phyloP scores from a whole-genome alignment of 306 rosid genomes.

The Ceratonia siliqua region DNA sequence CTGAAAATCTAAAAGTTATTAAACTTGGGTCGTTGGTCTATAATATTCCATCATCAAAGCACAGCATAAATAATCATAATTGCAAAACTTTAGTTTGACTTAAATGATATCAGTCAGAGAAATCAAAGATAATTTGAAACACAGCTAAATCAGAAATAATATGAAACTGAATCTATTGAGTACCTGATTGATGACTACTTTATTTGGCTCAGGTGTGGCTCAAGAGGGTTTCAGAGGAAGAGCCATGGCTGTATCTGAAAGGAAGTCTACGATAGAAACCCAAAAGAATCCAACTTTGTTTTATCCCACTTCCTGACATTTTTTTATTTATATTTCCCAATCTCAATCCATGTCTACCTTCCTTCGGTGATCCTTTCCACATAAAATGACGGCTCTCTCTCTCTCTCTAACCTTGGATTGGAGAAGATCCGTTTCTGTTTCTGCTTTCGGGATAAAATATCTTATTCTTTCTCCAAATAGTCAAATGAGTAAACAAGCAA shows the following conservation, averaged over 20 bases:
- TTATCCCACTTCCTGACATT: slow-evolving; percentile 31
- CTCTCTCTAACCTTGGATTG: slow-evolving; percentile 32
- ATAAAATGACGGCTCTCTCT: slow-evolving; percentile 33
- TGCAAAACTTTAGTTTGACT: slow-evolving; percentile 14
- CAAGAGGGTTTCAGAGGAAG: slow-evolving; percentile 39
- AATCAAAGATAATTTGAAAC: background rate
- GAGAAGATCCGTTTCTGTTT: background rate
- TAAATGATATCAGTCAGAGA: slow-evolving; percentile 10
- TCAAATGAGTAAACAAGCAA: slow-evolving; percentile 34
- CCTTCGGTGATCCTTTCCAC: slow-evolving; percentile 26
- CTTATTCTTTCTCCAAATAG: slow-evolving; percentile 21
- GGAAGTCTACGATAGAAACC: background rate
- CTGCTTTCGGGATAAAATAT: slow-evolving; percentile 9
- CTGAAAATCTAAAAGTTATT: slow-evolving; percentile 17
- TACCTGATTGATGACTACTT: slow-evolving; percentile 31
- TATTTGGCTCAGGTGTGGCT: background rate
- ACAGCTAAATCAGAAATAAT: slow-evolving; percentile 21
- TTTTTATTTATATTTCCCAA: background rate
- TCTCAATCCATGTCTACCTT: slow-evolving; percentile 31
- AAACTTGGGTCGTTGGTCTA: slow-evolving; percentile 16
- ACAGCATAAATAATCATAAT: slow-evolving; percentile 24
- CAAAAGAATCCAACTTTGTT: slow-evolving; percentile 37
- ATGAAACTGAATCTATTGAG: slow-evolving; percentile 1
- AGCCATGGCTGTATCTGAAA: slow-evolving; percentile 30
- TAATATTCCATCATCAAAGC: slow-evolving; percentile 29